phyloP scores from a whole-genome alignment of 23 red algal species.

The Gracilaria gracilis region DNA sequence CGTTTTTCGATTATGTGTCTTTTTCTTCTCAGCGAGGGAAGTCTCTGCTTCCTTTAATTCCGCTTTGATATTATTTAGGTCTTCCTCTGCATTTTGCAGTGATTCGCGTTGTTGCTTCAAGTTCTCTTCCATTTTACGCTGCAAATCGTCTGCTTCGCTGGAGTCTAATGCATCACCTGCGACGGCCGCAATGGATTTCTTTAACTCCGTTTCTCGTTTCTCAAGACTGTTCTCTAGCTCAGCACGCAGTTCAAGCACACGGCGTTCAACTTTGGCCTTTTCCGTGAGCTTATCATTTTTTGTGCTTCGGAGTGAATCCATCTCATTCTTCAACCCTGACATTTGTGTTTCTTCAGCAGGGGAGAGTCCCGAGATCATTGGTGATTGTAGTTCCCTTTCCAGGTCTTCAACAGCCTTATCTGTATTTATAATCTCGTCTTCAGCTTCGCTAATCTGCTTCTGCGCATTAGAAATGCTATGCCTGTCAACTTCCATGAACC shows the following conservation, averaged over 20 bases:
- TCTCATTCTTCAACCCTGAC: constrained; percentile 44
- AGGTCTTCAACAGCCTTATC: constrained; percentile 59
- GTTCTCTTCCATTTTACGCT: constrained; percentile 25
- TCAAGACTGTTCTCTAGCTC: constrained; percentile 78
- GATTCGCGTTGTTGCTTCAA: constrained; percentile 26
- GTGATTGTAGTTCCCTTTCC: constrained; percentile 71
- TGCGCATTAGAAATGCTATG: constrained; percentile 39
- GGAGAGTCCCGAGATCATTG: constrained; percentile 71
- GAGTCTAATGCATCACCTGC: constrained; percentile 12
- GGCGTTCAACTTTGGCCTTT: constrained; percentile 31
- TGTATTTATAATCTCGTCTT: constrained; percentile 34
- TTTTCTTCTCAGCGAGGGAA: constrained; percentile 2
- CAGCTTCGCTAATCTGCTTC: constrained; percentile 41
- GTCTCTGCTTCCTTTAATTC: constrained; percentile 48
- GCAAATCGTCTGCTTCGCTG: constrained; percentile 11
- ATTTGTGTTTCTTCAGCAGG: constrained; percentile 59
- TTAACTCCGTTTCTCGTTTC: constrained; percentile 57
- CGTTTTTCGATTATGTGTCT: background rate
- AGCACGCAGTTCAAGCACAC: constrained; percentile 46
- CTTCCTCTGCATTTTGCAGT: constrained; percentile 36
- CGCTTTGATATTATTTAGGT: constrained; percentile 2
- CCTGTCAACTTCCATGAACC: constrained; percentile 57
- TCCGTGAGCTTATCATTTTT: constrained; percentile 12
- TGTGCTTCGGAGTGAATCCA: constrained; percentile 20
- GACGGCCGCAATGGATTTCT: constrained; percentile 32